Evolutionary conservation across 1,284 basidiomycete species (phyloP), one percentile per base, ranked within the genome.

Genomic region (Mycena citricolor): DNA sequence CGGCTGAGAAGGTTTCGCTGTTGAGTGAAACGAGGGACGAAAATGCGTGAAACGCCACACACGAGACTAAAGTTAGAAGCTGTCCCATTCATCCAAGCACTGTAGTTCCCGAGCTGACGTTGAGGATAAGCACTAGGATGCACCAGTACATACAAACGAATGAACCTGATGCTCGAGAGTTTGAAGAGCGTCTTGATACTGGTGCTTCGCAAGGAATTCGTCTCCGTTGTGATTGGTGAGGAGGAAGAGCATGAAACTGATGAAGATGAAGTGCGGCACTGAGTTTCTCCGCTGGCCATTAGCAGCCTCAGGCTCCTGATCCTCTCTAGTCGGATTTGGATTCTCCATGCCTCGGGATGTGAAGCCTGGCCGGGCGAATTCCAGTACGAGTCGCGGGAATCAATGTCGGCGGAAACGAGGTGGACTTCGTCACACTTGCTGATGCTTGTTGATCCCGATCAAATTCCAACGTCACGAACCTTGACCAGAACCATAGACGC

Each of bases 221-320:
- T 86, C 83, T 10, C 74, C 70, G 47, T 71, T 79, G 52, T 81
- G 79, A 55, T 79, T 84, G 25, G 81, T 84, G 60, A 90, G 75
- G 73, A 90, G 74, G 63, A 84, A 88, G 23, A 90, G 69, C 60
- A 88, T 70, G 51, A 89, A 76, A 52, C 72, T 77, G 49, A 88
- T 70, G 66, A 90, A 80, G 24, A 89, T 68, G 55, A 90, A 77
- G n/a, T 82, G 82, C 2, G 85, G 76, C 35, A 89, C 66, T 6
- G 81, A 79, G 61, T 74, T 75, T 4, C 80, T 34, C 65, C 7
- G 57, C 31, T 32, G 58, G 56, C n/a, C 55, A 32, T 47, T 54
- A 38, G 60, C 57, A 36, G 59, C 41, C 17, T 60, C 64, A 28
- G 63, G 61, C 46, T 71, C 71, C n/a, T n/a, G n/a, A n/a, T 66